phyloP scores from a whole-genome alignment of 2,329 filamentous ascomycete genomes.

The Aspergillus nomiae region DNA sequence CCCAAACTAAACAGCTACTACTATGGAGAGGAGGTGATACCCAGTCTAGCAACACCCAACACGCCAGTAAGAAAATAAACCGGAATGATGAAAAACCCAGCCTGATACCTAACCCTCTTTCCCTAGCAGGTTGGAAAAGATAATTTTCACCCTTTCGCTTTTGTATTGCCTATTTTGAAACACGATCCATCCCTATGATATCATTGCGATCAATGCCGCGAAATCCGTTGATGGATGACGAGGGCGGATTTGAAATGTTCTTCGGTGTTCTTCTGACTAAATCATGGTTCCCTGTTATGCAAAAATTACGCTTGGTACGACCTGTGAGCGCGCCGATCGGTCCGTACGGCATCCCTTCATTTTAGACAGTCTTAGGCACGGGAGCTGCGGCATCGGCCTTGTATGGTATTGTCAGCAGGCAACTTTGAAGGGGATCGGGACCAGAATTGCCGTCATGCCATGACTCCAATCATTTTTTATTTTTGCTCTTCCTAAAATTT shows the following conservation, averaged over 20 bases:
- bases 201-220: neutral
- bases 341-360: neutral
- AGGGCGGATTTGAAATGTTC: too few species aligned
- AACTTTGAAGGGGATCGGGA: neutral
- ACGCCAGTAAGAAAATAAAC: conserved; percentile 4
- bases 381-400: neutral
- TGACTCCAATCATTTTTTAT: neutral
- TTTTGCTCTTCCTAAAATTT: neutral
- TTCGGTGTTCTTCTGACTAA: neutral
- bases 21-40: conserved; percentile 2
- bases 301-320: neutral
- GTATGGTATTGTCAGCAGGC: conserved; percentile 5
- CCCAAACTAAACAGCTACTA: neutral
- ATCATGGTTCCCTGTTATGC: neutral
- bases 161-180: neutral
- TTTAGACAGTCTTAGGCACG: neutral
- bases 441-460: conserved; percentile 3
- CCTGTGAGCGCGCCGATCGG: neutral
- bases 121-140: neutral
- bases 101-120: neutral
- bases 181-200: neutral
- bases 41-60: conserved; percentile 3
- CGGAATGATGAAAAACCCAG: neutral
- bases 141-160: neutral
- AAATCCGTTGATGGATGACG: neutral